Evolutionary conservation across 148 eudicot species (phyloP).

Genomic region (Persicaria maculosa): DNA sequence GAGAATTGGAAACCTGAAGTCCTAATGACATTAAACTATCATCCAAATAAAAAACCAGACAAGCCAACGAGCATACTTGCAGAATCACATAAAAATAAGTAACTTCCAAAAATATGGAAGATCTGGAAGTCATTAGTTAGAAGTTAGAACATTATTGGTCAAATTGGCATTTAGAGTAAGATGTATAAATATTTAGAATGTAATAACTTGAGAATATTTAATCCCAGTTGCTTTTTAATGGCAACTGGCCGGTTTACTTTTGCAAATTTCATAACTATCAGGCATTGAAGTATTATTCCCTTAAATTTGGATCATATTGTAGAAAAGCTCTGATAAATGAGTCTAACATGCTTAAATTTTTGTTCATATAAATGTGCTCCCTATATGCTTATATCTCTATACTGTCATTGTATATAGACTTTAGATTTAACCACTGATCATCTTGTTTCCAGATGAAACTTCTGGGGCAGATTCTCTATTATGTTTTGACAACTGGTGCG

Average conservation of each 20-base stretch:
- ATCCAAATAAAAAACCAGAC: neutral
- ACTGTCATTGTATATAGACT: neutral
- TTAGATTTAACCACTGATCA: neutral
- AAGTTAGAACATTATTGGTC: neutral
- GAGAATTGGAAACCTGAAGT: neutral
- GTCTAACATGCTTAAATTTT: neutral
- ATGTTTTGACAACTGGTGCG: conserved; percentile 86
- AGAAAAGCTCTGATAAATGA: neutral
- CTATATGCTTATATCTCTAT: neutral
- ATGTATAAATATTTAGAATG: neutral
- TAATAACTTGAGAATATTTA: neutral
- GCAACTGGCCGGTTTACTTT: neutral
- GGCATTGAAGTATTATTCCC: neutral
- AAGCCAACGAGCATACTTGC: neutral
- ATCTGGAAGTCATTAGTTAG: neutral
- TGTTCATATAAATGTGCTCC: neutral
- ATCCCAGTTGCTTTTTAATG: neutral
- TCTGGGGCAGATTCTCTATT: conserved; percentile 95
- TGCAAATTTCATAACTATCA: neutral
- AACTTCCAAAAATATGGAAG: neutral
- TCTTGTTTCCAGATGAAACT: conserved; percentile 65
- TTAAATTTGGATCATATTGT: neutral
- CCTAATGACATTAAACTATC: neutral
- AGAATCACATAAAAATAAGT: too few relatives aligned
- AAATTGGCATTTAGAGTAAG: neutral